phyloP scores from a whole-genome alignment of 768 basidiomycete genomes.

The Suillus occidentalis region DNA sequence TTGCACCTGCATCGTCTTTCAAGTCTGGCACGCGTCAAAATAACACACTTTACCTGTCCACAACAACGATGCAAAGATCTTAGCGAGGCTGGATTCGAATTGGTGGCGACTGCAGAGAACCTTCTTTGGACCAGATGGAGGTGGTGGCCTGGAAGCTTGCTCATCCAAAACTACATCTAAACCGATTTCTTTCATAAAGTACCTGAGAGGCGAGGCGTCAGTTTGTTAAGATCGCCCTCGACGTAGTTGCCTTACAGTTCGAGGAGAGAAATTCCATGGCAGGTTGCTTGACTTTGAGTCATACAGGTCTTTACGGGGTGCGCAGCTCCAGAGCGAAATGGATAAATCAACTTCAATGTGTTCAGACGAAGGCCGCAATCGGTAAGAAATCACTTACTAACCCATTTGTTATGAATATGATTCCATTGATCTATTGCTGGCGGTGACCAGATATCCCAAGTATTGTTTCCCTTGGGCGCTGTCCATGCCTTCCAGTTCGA shows the following conservation, averaged over 20 bases:
- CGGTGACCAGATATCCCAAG: slow-evolving; percentile 12
- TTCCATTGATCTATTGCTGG: not conserved
- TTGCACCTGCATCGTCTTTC: slow-evolving; percentile 9
- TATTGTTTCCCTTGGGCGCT: not conserved
- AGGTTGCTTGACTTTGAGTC: not conserved
- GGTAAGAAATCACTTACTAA: not conserved
- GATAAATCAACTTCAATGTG: not conserved
- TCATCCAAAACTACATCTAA: not conserved
- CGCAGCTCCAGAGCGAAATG: not conserved
- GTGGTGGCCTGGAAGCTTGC: not conserved
- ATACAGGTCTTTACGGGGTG: not conserved
- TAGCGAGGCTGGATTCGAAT: slow-evolving; percentile 6
- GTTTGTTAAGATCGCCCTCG: not conserved
- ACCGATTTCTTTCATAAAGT: slow-evolving; percentile 1
- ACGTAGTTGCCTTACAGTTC: not conserved
- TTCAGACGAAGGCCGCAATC: not conserved
- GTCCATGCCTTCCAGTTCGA: not conserved
- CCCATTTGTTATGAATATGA: not conserved
- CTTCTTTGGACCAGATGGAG: slow-evolving; percentile 1
- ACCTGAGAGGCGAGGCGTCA: not conserved
- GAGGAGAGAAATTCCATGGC: not conserved
- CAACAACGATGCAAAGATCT: slow-evolving; percentile 7
- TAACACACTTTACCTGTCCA: slow-evolving; percentile 12
- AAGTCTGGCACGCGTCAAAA: not conserved
- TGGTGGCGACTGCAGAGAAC: not conserved